Evolutionary conservation across 1,284 basidiomycete genomes (phyloP), one percentile per base, ranked within the genome.

Genomic region (Cryptococcus deneoformans): DNA sequence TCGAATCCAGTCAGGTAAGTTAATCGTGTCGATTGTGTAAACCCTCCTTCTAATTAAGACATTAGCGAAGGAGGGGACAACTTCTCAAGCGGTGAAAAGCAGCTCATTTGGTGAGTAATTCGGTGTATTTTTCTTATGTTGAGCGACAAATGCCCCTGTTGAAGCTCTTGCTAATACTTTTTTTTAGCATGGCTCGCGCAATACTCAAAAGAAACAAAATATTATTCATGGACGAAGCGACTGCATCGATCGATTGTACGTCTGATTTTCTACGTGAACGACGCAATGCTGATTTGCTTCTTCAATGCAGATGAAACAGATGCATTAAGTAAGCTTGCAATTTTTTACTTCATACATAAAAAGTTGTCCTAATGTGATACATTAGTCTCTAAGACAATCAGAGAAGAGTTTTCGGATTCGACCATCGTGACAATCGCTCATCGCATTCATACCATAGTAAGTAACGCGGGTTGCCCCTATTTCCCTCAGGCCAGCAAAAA

Each of bases 21-120:
- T 58, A 87, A 0, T 74, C 84, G 90, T 95, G 6, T 68, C 58
- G 40, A 50, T 14, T 43, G 16, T 14, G 36, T 2, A n/a, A 14
- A 29, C 16, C 38, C 42, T 29, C 3, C 45, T 2, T 56, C 16
- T 38, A 55, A 47, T 46, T 39, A 47, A 24, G n/a, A 5, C 7
- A 12, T 20, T 46, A 69, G 66, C 35, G 78, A 79, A 59, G 73
- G 74, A 12, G 92, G 92, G n/a, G 92, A 94, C 46, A 96, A 95
- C 77, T 94, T 95, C 73, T 92, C 88, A 0, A 88, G 88, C 6
- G 92, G 92, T 11, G 87, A 92, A 76, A 89, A 90, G 69, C 90
- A 91, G 76, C 76, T 91, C 34, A 80, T 92, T 10, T 90, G 79
- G 73, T 73, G 51, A 40, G n/a, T 44, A 8, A 7, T 43, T n/a